A percentile compares a stretch with the other conserved stretches of the same genome.
phyloP scores from a whole-genome alignment of 352 stramenopile genomes.

The Phytophthora tubulina region DNA sequence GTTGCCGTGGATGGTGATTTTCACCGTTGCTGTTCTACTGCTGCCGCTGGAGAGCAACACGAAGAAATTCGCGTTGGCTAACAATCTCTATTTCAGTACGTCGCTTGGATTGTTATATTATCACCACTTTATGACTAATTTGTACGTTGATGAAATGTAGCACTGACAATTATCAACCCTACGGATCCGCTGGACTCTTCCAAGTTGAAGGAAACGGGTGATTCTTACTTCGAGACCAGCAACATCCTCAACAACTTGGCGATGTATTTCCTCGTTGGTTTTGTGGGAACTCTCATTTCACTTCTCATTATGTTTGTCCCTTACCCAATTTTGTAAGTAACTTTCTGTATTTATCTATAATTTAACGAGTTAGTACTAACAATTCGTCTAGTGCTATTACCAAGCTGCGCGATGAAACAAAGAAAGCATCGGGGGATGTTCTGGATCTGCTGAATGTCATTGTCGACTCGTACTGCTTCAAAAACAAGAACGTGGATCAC shows the following conservation, averaged over 20 bases:
- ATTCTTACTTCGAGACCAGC: slow-evolving; percentile 60
- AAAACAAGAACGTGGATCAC: slow-evolving; percentile 82
- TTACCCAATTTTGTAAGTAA: slow-evolving; percentile 81
- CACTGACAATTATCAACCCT: slow-evolving; percentile 80
- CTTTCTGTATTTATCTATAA: not conserved
- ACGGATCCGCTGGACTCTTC: slow-evolving; percentile 57
- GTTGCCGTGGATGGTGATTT: slow-evolving; percentile 80
- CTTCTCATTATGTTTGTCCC: slow-evolving; percentile 80
- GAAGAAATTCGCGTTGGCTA: slow-evolving; percentile 87
- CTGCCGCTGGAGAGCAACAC: slow-evolving; percentile 82
- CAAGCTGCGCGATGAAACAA: slow-evolving; percentile 54
- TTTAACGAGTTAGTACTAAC: not conserved
- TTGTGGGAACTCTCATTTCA: slow-evolving; percentile 75
- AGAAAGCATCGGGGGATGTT: slow-evolving; percentile 52
- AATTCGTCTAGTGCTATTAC: slow-evolving; percentile 53
- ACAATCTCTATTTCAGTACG: slow-evolving; percentile 88
- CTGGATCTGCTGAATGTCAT: slow-evolving; percentile 79
- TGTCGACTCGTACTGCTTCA: slow-evolving; percentile 86
- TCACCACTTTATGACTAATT: not conserved
- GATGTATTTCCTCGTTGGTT: slow-evolving; percentile 82
- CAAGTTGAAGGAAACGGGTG: slow-evolving; percentile 58
- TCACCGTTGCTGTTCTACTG: slow-evolving; percentile 70
- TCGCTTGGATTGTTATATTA: not conserved
- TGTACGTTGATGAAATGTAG: slow-evolving; percentile 29
- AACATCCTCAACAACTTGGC: slow-evolving; percentile 82